Base-by-base conservation (phyloP, 1,139 yeast species). In the Pichia sp. region DNA sequence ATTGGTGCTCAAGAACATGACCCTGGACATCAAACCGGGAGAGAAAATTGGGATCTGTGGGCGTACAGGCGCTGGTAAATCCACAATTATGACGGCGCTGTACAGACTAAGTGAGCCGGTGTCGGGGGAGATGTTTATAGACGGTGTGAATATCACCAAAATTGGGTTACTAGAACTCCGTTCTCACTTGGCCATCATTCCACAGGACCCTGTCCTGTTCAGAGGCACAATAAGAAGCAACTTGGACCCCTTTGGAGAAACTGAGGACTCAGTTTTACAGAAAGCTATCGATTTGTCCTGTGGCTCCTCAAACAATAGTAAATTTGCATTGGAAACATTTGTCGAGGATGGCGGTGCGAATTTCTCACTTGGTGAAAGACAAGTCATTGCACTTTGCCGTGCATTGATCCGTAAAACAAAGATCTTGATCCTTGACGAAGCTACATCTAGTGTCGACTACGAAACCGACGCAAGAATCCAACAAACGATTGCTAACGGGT, bases 361-460 rank as follows among this genome's bases (percentile, higher is more conserved):
- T 65, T 80, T 78, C 61, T 79, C 83, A 1, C 69, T 79, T 52
- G 84, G 84, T 47, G 83, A 80, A 61, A 71, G 81, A 54, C 84
- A 80, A 64, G 72, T 80, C 58, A 70, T 80, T 57, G 79, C 84
- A 6, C 74, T 80, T 58, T 80, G 82, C 26, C 70, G 84, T 59
- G 80, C 84, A 2, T 72, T 80, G 62, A 80, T 79, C 30, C 71
- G 81, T 50, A 72, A 77, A 53, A 70, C 79, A 34, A 78, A 76
- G 67, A 78, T 80, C 53, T 71, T 80, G 57, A 76, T 80, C 57
- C 67, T 80, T 55, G 84, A 80, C 64, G 84, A 80, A 68, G 84
- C 84, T 16, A 79, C 84, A 0, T 76, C 82, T 1, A 77, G 81
- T 29, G 84, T 79, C 49, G 84, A 80, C 65, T 79, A 77, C 62